Evolutionary conservation across 305 asterid species (phyloP).

Genomic region (Rubia occidens): DNA sequence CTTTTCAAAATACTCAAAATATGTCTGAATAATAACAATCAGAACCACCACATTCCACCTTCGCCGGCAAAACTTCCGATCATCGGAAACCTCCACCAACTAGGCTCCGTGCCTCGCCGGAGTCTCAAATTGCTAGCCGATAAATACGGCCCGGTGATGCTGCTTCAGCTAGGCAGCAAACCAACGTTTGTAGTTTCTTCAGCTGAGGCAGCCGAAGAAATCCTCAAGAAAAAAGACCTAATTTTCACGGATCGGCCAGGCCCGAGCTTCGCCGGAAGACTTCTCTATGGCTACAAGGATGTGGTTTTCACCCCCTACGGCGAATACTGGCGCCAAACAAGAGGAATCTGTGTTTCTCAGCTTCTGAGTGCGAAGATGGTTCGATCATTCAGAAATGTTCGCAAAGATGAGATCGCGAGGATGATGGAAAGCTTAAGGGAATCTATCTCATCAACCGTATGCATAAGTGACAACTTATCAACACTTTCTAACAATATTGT

Average conservation of each 20-base stretch:
- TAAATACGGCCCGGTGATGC: conserved; percentile 1
- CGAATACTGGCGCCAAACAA: conserved; percentile 29
- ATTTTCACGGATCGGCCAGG: not conserved
- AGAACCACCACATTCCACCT: not conserved
- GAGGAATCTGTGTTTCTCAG: not conserved
- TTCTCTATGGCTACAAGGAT: not conserved
- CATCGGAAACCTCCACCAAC: conserved; percentile 1
- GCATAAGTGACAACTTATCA: not conserved
- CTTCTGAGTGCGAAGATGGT: not conserved
- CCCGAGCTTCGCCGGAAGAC: not conserved
- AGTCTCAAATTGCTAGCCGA: not conserved
- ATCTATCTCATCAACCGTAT: not conserved
- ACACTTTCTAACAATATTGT: not conserved
- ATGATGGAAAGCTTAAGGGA: not conserved
- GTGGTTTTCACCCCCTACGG: conserved; percentile 9
- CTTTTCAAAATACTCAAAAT: not conserved
- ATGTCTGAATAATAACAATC: not conserved
- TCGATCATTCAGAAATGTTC: conserved; percentile 3
- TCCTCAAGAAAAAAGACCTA: not conserved
- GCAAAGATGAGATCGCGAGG: not conserved
- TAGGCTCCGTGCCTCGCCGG: not conserved
- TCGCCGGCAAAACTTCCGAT: not conserved
- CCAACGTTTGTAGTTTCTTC: not conserved
- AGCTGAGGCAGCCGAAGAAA: not conserved
- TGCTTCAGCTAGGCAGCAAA: not conserved